Conservation (phyloP, 305 asterid species). For the Caryopteris hybrid region DNA sequence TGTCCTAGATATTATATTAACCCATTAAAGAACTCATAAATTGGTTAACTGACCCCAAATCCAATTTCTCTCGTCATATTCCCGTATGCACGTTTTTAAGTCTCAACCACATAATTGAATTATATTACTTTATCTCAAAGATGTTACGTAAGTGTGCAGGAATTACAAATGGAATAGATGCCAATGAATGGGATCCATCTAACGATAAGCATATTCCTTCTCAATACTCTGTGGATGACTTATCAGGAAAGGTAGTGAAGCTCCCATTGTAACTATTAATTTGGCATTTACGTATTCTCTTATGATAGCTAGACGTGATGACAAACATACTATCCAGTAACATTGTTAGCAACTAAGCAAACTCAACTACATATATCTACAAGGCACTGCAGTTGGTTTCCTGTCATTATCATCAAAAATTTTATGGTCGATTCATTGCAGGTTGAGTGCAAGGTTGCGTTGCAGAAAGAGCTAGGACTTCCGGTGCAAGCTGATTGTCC, state of each 20-base stretch:
- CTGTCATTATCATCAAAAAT: not conserved
- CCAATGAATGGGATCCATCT: constrained; percentile 78
- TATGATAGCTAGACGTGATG: not conserved
- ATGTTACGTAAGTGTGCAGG: constrained; percentile 44
- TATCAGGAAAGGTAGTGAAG: constrained; percentile 74
- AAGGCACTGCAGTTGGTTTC: not conserved
- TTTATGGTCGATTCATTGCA: constrained; percentile 26
- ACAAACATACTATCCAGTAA: not conserved
- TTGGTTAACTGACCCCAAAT: not conserved
- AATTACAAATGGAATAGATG: constrained; percentile 87
- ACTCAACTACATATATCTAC: not conserved
- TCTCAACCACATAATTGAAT: not conserved
- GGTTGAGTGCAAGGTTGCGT: constrained; percentile 69
- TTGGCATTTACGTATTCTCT: constrained; percentile 3
- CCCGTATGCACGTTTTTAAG: no score
- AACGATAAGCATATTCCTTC: constrained; percentile 57
- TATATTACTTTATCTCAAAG: not conserved
- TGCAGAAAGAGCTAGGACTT: constrained; percentile 91
- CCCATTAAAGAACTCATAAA: not conserved
- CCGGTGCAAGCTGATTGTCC: constrained; percentile 78
- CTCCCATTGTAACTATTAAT: not conserved
- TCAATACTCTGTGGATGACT: constrained; percentile 65
- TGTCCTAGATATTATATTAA: not conserved
- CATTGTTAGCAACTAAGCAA: not conserved
- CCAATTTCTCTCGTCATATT: no score